A percentile compares a stretch with the other conserved stretches of the same genome.
Conservation (phyloP, 805 yeast species). For the Sugiyamaella boreocaroliniensis region DNA sequence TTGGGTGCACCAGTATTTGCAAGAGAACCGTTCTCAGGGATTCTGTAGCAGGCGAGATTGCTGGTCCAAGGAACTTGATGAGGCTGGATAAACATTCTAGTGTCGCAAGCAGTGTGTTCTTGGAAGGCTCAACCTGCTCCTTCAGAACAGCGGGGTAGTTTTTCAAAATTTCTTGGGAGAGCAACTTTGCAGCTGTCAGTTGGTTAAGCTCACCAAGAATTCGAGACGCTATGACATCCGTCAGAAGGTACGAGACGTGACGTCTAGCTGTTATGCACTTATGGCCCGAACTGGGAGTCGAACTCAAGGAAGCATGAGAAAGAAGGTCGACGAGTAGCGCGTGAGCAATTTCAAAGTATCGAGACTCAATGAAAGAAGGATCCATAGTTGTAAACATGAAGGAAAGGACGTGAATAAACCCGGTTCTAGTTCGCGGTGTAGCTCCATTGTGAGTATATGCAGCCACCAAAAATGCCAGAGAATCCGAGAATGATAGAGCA, state of each 20-base stretch:
- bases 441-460: conserved; percentile 17
- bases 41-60: conserved; percentile 20
- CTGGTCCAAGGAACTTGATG: conserved; percentile 26
- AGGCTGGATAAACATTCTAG: conserved; percentile 20
- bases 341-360: conserved; percentile 19
- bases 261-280: conserved; percentile 18
- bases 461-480: conserved; percentile 15
- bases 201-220: conserved; percentile 29
- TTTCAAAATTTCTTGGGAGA: conserved; percentile 20
- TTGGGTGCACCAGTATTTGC: conserved; percentile 13
- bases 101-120: conserved; percentile 20
- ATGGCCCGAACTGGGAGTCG: conserved; percentile 8
- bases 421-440: conserved; percentile 20
- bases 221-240: conserved; percentile 22
- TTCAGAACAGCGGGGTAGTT: conserved; percentile 21
- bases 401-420: conserved; percentile 23
- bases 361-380: conserved; percentile 17
- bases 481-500: conserved; percentile 21
- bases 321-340: conserved; percentile 17
- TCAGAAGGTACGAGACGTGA: conserved; percentile 23
- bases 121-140: conserved; percentile 19
- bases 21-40: conserved; percentile 9
- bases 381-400: conserved; percentile 17
- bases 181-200: conserved; percentile 19
- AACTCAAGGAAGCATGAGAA: conserved; percentile 12